A percentile compares a stretch with the other conserved stretches of the same genome.
Evolutionary conservation across 352 stramenopile genomes (phyloP).

Genomic region (Phytopythium delawarense): DNA sequence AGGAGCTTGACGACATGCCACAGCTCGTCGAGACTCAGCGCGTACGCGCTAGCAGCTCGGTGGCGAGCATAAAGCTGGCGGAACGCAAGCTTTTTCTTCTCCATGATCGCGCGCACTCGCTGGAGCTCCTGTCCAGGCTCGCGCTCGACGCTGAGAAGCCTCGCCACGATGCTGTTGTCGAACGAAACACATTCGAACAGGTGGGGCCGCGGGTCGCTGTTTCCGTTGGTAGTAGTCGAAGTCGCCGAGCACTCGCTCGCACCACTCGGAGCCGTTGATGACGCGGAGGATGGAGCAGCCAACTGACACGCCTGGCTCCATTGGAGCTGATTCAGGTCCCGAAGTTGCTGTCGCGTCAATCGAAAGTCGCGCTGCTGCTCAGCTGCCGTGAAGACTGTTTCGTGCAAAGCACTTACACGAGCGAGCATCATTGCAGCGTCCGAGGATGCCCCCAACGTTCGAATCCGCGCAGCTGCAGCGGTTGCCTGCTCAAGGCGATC

Average conservation of each 20-base stretch:
- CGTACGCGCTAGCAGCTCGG: slow-evolving; percentile 31
- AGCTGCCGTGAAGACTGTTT: background rate
- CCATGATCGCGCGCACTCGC: slow-evolving; percentile 34
- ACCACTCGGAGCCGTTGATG: background rate
- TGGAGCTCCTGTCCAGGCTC: slow-evolving; percentile 40
- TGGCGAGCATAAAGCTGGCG: slow-evolving; percentile 54
- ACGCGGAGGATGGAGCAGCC: slow-evolving; percentile 5
- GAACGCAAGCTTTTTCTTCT: slow-evolving; percentile 51
- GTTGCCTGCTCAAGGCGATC: slow-evolving; percentile 3
- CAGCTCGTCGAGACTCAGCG: slow-evolving; percentile 56
- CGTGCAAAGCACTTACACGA: background rate
- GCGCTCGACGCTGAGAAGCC: slow-evolving; percentile 58
- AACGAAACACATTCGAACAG: slow-evolving; percentile 60
- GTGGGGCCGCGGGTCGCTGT: slow-evolving; percentile 35
- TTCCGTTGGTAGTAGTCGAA: background rate
- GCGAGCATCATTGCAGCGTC: background rate
- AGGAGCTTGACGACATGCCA: slow-evolving; percentile 70
- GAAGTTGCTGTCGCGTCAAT: slow-evolving; percentile 9
- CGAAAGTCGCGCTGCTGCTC: background rate
- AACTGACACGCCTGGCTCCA: slow-evolving; percentile 52
- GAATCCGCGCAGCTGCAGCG: background rate
- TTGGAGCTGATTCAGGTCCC: slow-evolving; percentile 33
- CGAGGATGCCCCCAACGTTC: background rate
- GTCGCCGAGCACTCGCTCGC: background rate
- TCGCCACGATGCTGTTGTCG: slow-evolving; percentile 44